phyloP scores from a whole-genome alignment of 2,329 filamentous ascomycete genomes.

The Colletotrichum tabaci region DNA sequence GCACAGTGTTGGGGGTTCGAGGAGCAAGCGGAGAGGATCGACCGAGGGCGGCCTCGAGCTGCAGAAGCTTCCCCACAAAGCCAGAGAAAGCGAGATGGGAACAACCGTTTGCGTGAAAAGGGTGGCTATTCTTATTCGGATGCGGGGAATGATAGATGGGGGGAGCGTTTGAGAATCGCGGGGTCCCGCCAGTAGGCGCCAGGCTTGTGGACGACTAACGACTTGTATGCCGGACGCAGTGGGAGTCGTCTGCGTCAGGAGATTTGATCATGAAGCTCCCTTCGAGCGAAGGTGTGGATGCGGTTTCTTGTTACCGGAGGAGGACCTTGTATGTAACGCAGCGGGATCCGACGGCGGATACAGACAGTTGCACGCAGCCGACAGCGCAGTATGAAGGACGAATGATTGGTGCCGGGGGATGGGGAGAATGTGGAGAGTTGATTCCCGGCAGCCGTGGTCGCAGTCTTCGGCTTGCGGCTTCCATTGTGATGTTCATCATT shows the following conservation, averaged over 20 bases:
- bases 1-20: slow-evolving; percentile 13
- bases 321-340: slow-evolving; percentile 2
- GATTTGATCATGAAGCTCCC: slow-evolving; percentile 30
- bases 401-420: slow-evolving; percentile 4
- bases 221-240: slow-evolving; percentile 18
- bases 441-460: slow-evolving; percentile 8
- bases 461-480: background rate
- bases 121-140: slow-evolving; percentile 27
- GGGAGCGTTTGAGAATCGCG: slow-evolving; percentile 38
- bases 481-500: background rate
- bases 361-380: slow-evolving; percentile 19
- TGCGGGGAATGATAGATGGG: slow-evolving; percentile 29
- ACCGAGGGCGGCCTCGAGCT: slow-evolving; percentile 13
- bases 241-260: slow-evolving; percentile 27
- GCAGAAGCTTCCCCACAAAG: slow-evolving; percentile 35
- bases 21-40: background rate
- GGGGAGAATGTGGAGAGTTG: slow-evolving; percentile 25
- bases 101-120: slow-evolving; percentile 25
- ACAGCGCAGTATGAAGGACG: slow-evolving; percentile 5
- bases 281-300: slow-evolving; percentile 42
- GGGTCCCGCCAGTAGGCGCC: slow-evolving; percentile 28
- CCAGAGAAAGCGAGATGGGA: slow-evolving; percentile 5
- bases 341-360: slow-evolving; percentile 1
- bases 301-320: slow-evolving; percentile 16
- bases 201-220: slow-evolving; percentile 9